Evolutionary conservation across 345 rosid species (phyloP).

Genomic region (Euphorbia pulcherrima): DNA sequence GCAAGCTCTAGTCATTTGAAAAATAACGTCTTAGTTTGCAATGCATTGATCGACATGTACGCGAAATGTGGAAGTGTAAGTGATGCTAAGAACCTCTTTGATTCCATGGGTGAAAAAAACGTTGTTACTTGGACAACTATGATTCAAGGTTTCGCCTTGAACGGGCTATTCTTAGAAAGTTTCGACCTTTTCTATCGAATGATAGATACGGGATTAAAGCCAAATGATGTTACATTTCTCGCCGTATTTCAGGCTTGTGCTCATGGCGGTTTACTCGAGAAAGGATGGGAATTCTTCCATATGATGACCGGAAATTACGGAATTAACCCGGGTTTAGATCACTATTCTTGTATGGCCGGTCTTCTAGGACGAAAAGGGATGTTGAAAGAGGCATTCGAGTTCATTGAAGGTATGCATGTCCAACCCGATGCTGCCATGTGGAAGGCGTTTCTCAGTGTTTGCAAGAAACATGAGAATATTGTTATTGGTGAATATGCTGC

Average conservation of each 20-base stretch:
- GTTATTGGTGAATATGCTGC: conserved; percentile 23
- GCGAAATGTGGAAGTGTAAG: conserved; percentile 56
- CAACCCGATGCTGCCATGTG: conserved; percentile 63
- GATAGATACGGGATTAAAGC: conserved; percentile 37
- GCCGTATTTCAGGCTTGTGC: conserved; percentile 58
- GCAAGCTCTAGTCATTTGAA: conserved; percentile 37
- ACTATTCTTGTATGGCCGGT: conserved; percentile 63
- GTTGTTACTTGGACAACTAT: conserved; percentile 64
- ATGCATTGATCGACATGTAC: conserved; percentile 65
- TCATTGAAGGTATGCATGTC: conserved; percentile 42
- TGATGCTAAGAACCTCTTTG: conserved; percentile 47
- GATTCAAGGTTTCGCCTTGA: conserved; percentile 62
- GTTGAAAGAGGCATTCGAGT: conserved; percentile 44
- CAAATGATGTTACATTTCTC: conserved; percentile 58
- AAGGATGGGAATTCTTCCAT: conserved; percentile 54
- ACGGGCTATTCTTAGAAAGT: conserved; percentile 47
- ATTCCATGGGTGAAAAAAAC: conserved; percentile 40
- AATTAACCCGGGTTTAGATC: conserved; percentile 49
- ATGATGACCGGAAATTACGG: conserved; percentile 41
- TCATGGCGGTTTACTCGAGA: conserved; percentile 55
- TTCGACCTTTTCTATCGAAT: conserved; percentile 45
- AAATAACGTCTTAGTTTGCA: conserved; percentile 40
- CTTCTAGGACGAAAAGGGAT: conserved; percentile 60
- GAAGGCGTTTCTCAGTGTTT: conserved; percentile 48
- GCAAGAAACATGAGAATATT: conserved; percentile 11